Evolutionary conservation across 2,329 filamentous ascomycete genomes (phyloP).

Genomic region (Corynespora cassiicola): DNA sequence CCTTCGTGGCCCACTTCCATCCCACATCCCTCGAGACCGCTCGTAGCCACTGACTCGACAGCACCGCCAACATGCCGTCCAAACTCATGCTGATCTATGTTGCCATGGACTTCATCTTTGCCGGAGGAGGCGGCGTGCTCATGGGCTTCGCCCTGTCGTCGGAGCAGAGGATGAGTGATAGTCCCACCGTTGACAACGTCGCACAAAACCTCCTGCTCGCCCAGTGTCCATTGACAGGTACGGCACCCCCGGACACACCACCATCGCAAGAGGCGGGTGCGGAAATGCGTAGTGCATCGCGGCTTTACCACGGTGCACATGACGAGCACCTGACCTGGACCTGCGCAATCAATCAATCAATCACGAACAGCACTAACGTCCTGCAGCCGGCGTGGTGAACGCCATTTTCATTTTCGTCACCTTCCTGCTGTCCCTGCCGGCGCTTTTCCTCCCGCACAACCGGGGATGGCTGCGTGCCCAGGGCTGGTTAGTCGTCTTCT

Average conservation of each 20-base stretch:
- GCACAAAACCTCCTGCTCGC: constrained; percentile 59
- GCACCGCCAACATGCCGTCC: constrained; percentile 53
- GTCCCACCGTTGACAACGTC: constrained; percentile 56
- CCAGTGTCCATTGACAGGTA: constrained; percentile 62
- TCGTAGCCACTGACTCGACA: too few relatives aligned
- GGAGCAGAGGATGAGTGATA: constrained; percentile 49
- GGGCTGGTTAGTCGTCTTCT: constrained; percentile 70
- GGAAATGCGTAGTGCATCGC: too few relatives aligned
- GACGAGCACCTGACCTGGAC: too few relatives aligned
- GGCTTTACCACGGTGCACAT: too few relatives aligned
- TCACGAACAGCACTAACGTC: constrained; percentile 24
- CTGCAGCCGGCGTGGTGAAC: constrained; percentile 72
- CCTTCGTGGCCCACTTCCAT: constrained; percentile 2
- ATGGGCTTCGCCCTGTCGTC: constrained; percentile 61
- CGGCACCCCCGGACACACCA: too few relatives aligned
- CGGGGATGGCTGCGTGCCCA: constrained; percentile 74
- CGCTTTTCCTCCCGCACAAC: constrained; percentile 69
- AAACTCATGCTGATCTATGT: constrained; percentile 61
- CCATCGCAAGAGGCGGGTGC: too few relatives aligned
- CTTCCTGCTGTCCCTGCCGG: constrained; percentile 73
- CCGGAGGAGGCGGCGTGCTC: constrained; percentile 58
- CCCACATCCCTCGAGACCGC: constrained; percentile 1
- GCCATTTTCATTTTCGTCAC: constrained; percentile 73
- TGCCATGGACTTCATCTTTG: constrained; percentile 59
- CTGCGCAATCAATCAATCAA: too few relatives aligned